Evolutionary conservation across 1,139 yeast species (phyloP), one percentile per base, ranked within the genome.

Genomic region (Yamadazyma kanchanaburiensis): DNA sequence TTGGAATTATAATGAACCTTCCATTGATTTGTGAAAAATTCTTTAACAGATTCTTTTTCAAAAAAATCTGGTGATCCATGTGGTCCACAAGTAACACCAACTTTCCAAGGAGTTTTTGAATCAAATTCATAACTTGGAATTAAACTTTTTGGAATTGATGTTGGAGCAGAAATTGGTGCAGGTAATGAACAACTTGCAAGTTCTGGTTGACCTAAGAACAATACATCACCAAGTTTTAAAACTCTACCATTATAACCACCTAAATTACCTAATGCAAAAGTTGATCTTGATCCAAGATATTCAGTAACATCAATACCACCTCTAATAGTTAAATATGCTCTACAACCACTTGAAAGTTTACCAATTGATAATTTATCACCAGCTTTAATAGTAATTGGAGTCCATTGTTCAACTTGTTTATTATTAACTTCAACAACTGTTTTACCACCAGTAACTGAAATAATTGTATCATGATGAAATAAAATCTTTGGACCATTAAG

Each of bases 11-110:
- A 91, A 56, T 91, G 97, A 27, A 89, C 89, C 59, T 88, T 89
- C 97, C 97, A 89, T 40, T 76, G 75, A 31, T 78, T 72, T 5
- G 67, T 49, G 53, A 89, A 87, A 60, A 91, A 88, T 32, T 80
- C 83, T 21, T 70, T 66, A 21, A 87, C 77, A 10, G 85, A 76
- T 49, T 84, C 95, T n/a, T 70, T 59, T 36, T 75, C 73, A 68
- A 91, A 89, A 59, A 88, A 87, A 55, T 91, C 97, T 15, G 97
- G 97, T 6, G 96, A 78, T 2, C 97, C 97, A 55, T 91, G 97
- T 18, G 97, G 97, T 32, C 97, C 98, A 58, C 94, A 82, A 15
- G 95, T 86, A 27, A 88, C 96, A 48, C 89, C 96, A 40, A 91
- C 89, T 31, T 64, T 62, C 97, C 97, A 91, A 26, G 73, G 70